Percentiles rank a stretch among this genome's conserved stretches.
phyloP scores from a whole-genome alignment of 148 eudicot genomes.

The Rhododendron mucronatum region DNA sequence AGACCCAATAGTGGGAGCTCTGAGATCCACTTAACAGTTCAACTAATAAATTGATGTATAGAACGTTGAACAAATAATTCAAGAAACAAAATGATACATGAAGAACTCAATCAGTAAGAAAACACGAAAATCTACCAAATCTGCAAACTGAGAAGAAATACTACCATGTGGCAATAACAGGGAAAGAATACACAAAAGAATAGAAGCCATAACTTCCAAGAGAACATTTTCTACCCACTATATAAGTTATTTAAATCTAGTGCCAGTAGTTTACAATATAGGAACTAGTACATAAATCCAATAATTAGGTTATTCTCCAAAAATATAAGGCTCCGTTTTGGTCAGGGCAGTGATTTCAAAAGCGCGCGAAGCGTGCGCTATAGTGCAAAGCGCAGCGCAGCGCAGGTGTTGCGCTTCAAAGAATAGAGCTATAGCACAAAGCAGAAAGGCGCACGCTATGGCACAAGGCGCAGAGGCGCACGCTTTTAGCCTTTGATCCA shows the following conservation, averaged over 20 bases:
- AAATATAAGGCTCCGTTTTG: not conserved
- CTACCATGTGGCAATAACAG: not conserved
- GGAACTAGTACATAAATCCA: not conserved
- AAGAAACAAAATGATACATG: not conserved
- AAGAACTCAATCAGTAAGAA: not conserved
- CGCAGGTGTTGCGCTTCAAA: too few species aligned
- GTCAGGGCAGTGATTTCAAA: too few species aligned
- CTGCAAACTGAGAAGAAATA: not conserved
- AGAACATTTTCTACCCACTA: not conserved
- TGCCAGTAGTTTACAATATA: not conserved
- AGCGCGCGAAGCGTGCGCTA: too few species aligned
- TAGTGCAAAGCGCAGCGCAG: too few species aligned
- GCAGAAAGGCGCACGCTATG: too few species aligned
- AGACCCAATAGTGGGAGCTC: not conserved
- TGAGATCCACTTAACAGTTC: not conserved
- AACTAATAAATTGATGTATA: not conserved
- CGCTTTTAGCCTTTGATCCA: too few species aligned
- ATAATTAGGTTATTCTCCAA: not conserved
- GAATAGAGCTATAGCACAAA: too few species aligned
- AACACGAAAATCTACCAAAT: not conserved
- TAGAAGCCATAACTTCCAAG: not conserved
- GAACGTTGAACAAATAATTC: not conserved
- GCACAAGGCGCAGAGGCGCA: too few species aligned
- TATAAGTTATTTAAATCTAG: not conserved
- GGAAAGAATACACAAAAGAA: not conserved